Conservation (phyloP, 148 eudicot genomes). For the Limonium bicolor region DNA sequence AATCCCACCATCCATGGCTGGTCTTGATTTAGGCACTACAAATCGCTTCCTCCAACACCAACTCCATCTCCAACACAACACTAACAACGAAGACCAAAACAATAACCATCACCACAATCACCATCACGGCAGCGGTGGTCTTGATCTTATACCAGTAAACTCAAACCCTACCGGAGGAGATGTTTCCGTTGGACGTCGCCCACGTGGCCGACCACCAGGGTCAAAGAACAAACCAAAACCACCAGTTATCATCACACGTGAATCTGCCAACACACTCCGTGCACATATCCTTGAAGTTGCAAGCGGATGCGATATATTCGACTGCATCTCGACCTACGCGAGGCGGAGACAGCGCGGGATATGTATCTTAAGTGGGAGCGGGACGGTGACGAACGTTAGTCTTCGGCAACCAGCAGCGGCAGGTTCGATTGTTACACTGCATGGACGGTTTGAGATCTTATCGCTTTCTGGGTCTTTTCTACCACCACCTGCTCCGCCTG, state of each 20-base stretch:
- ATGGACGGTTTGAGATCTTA: conserved; percentile 33
- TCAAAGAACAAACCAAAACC: conserved; percentile 41
- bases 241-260: conserved; percentile 27
- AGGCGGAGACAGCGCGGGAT: conserved; percentile 26
- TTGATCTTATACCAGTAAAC: too few species aligned
- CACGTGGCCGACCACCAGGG: conserved; percentile 34
- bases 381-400: conserved; percentile 23
- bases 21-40: too few species aligned
- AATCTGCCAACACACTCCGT: conserved; percentile 23
- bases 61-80: too few species aligned
- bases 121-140: too few species aligned
- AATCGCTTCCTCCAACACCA: too few species aligned
- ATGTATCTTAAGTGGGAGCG: conserved; percentile 26
- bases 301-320: conserved; percentile 21
- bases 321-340: conserved; percentile 20
- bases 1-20: too few species aligned
- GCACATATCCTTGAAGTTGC: conserved; percentile 30
- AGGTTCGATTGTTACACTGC: conserved; percentile 19
- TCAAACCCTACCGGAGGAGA: background rate
- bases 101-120: too few species aligned
- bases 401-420: conserved; percentile 29
- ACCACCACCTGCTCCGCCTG: conserved; percentile 27
- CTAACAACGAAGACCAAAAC: too few species aligned
- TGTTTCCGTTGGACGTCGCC: conserved; percentile 30
- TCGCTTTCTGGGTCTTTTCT: conserved; percentile 32